Evolutionary conservation across 495 filamentous ascomycete species (phyloP).

Genomic region (Podospora fimiseda): DNA sequence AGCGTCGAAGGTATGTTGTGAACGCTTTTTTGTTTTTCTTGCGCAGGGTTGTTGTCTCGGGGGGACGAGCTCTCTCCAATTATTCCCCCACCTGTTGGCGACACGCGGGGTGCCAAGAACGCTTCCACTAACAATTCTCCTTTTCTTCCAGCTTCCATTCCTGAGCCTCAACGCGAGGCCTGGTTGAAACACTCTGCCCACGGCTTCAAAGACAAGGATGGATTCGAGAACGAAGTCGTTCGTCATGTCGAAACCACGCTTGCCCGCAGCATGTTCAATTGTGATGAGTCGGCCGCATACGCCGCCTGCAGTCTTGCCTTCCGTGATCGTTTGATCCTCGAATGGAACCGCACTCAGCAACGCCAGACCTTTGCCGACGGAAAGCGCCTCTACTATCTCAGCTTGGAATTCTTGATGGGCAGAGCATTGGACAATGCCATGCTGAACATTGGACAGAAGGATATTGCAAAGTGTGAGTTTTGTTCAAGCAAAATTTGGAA

Average conservation of each 20-base stretch:
- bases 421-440: constrained; percentile 95
- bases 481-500: constrained; percentile 3
- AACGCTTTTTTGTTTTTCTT: too few species aligned
- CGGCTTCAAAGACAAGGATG: constrained; percentile 66
- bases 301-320: constrained; percentile 85
- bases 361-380: constrained; percentile 82
- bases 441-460: constrained; percentile 88
- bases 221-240: constrained; percentile 70
- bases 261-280: constrained; percentile 94
- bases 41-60: too few species aligned
- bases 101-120: constrained; percentile 8
- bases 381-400: constrained; percentile 95
- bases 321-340: constrained; percentile 84
- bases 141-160: constrained; percentile 54
- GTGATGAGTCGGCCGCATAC: constrained; percentile 92
- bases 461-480: constrained; percentile 63
- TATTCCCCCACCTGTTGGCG: constrained; percentile 5
- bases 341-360: constrained; percentile 98
- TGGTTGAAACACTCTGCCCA: constrained; percentile 72
- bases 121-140: constrained; percentile 12
- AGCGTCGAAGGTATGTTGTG: constrained; percentile 65
- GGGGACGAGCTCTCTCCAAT: too few species aligned
- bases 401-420: constrained; percentile 96
- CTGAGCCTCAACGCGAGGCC: constrained; percentile 78
- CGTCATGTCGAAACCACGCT: constrained; percentile 95